A percentile compares a stretch with the other conserved stretches of the same genome.
Conservation (phyloP, 2,329 filamentous ascomycete species). For the Cryphonectria naterciae region DNA sequence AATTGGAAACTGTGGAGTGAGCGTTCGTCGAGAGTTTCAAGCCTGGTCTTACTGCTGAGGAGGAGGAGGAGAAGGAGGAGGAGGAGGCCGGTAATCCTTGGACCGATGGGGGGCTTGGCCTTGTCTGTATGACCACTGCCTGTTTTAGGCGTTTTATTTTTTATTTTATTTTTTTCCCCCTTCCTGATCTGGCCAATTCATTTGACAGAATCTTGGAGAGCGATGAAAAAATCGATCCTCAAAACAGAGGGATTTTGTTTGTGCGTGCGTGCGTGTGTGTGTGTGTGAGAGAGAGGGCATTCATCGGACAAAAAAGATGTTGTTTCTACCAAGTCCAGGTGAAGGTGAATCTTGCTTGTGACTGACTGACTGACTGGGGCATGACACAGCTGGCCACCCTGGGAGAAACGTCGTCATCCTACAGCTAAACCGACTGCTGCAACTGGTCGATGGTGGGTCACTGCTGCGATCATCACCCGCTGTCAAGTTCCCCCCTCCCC, state of each 20-base stretch:
- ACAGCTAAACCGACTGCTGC: conserved; percentile 10
- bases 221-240: not conserved
- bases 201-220: not conserved
- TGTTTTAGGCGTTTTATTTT: not conserved
- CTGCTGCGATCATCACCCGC: not conserved
- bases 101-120: conserved; percentile 8
- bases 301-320: not conserved
- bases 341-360: conserved; percentile 8
- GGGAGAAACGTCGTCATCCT: conserved; percentile 25
- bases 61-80: not conserved
- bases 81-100: conserved; percentile 13
- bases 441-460: not conserved
- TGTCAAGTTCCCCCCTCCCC: not conserved
- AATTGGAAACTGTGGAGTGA: not conserved
- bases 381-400: conserved; percentile 3
- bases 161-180: not conserved
- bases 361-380: not conserved
- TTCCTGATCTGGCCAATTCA: not conserved
- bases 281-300: not conserved
- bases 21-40: conserved; percentile 18
- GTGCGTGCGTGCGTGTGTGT: too few relatives aligned
- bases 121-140: conserved; percentile 7
- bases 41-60: conserved; percentile 9
- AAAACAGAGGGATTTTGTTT: not conserved
- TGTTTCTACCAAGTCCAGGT: not conserved